Conservation (phyloP, 2,329 filamentous ascomycete species). For the Alternaria ethzedia region DNA sequence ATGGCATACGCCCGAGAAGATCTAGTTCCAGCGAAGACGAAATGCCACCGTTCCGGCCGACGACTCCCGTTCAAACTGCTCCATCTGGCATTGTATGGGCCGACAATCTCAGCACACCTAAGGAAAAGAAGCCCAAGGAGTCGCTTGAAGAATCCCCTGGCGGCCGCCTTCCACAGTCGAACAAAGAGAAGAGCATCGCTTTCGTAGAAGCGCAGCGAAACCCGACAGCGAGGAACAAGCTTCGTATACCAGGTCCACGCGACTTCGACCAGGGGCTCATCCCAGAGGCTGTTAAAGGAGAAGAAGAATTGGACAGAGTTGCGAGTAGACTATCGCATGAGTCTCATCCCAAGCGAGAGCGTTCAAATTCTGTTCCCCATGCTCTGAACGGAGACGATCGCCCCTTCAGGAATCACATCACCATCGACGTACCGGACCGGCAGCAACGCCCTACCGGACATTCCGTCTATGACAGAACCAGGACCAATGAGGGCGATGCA, state of each 20-base stretch:
- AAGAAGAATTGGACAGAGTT: conserved; percentile 37
- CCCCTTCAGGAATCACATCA: conserved; percentile 62
- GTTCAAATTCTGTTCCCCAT: conserved; percentile 38
- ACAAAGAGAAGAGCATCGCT: conserved; percentile 81
- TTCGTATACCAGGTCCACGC: conserved; percentile 89
- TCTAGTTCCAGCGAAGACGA: conserved; percentile 24
- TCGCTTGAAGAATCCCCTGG: conserved; percentile 58
- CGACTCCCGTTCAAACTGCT: conserved; percentile 17
- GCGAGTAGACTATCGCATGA: conserved; percentile 31
- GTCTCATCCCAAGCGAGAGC: conserved; percentile 21
- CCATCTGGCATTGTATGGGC: conserved; percentile 32
- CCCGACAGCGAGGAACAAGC: conserved; percentile 70
- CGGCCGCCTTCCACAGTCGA: conserved; percentile 59
- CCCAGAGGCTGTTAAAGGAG: conserved; percentile 64
- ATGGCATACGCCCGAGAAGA: conserved; percentile 13
- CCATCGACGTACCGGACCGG: conserved; percentile 68
- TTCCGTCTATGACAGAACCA: conserved; percentile 34
- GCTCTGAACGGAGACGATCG: conserved; percentile 49
- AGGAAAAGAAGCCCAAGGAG: conserved; percentile 50
- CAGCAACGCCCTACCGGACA: conserved; percentile 38
- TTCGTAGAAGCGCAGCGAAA: conserved; percentile 86
- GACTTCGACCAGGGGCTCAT: conserved; percentile 85
- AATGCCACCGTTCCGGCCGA: conserved; percentile 21
- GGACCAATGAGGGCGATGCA: conserved; percentile 16
- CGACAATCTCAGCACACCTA: conserved; percentile 56